Conservation (phyloP, 371 early-diverging fungal species). For the Lichtheimia hyalospora region DNA sequence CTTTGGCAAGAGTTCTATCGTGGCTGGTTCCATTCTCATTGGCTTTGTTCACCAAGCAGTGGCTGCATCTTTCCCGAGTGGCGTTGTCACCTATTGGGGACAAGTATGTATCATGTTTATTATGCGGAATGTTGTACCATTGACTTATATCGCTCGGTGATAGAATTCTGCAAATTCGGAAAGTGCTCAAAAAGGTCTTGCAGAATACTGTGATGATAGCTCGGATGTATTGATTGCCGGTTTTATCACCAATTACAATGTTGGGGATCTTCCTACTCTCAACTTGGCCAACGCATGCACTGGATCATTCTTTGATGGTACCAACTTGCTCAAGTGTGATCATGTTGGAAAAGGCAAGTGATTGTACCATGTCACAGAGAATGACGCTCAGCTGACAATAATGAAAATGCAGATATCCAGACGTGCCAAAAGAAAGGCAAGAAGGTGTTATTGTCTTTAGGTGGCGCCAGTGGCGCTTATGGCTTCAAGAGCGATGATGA, state of each 20-base stretch:
- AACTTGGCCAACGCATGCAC: conserved; percentile 25
- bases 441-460: conserved; percentile 58
- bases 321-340: conserved; percentile 50
- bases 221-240: conserved; percentile 23
- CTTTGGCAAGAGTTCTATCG: neutral
- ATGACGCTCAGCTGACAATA: conserved; percentile 6
- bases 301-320: conserved; percentile 16
- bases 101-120: conserved; percentile 3
- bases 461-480: conserved; percentile 65
- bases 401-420: conserved; percentile 41
- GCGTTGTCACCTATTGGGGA: conserved; percentile 18
- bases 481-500: conserved; percentile 38
- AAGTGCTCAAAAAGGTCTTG: conserved; percentile 14
- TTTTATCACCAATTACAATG: conserved; percentile 20
- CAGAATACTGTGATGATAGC: conserved; percentile 20
- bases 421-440: conserved; percentile 51
- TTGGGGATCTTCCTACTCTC: conserved; percentile 15
- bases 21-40: conserved; percentile 2
- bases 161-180: conserved; percentile 18
- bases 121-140: neutral
- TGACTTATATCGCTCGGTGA: neutral
- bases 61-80: conserved; percentile 7
- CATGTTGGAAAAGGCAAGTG: conserved; percentile 34
- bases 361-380: neutral
- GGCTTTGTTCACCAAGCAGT: neutral